Evolutionary conservation across 1,284 basidiomycete species (phyloP).

Genomic region (Wallemia hederae): DNA sequence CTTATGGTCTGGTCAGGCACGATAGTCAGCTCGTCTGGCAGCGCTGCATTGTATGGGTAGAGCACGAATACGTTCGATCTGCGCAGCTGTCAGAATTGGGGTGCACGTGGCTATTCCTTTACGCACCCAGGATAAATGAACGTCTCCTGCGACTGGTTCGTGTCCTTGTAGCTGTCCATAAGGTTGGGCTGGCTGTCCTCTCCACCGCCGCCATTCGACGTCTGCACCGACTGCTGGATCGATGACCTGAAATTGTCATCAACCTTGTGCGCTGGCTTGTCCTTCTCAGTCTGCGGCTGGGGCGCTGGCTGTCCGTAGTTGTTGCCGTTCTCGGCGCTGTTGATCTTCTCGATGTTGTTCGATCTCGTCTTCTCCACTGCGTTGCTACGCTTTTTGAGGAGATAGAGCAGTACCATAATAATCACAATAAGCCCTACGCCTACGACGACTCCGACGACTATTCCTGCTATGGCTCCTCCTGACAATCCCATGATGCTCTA

Average conservation of each 20-base stretch:
- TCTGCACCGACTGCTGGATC: background rate
- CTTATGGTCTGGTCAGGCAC: background rate
- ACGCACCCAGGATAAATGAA: background rate
- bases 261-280: background rate
- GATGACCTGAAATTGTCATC: background rate
- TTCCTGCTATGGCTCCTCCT: background rate
- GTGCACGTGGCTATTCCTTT: background rate
- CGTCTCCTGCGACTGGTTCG: background rate
- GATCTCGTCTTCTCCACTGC: background rate
- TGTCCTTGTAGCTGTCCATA: background rate
- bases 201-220: background rate
- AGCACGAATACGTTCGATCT: background rate
- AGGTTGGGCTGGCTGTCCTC: background rate
- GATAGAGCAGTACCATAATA: background rate
- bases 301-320: background rate
- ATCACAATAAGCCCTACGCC: background rate
- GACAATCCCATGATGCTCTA: background rate
- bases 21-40: background rate
- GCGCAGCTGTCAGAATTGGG: no score
- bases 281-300: background rate
- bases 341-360: background rate
- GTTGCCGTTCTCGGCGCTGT: background rate
- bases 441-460: background rate
- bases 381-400: background rate
- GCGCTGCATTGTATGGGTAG: background rate